A percentile compares a stretch with the other conserved stretches of the same genome.
Evolutionary conservation across 805 yeast genomes (phyloP).

Genomic region (Danielozyma ontarioensis): DNA sequence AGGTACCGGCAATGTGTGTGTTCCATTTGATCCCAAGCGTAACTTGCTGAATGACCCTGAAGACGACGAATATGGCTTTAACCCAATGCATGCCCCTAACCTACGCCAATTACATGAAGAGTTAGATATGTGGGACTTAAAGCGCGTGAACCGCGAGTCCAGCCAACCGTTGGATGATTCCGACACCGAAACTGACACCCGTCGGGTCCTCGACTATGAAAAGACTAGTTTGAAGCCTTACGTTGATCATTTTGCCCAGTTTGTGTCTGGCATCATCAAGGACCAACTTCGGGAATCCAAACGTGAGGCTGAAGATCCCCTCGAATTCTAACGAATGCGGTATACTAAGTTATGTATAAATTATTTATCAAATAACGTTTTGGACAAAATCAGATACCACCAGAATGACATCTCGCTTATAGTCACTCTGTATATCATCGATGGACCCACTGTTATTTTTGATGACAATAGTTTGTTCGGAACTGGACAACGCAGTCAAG

Average conservation of each 20-base stretch:
- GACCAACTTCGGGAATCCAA: conserved; percentile 42
- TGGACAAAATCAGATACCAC: neutral
- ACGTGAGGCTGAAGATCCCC: conserved; percentile 26
- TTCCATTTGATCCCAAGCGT: conserved; percentile 61
- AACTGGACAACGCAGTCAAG: neutral
- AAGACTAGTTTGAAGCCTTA: conserved; percentile 69
- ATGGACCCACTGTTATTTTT: conserved; percentile 34
- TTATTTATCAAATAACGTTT: neutral
- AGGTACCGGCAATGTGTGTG: conserved; percentile 91
- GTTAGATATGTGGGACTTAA: conserved; percentile 46
- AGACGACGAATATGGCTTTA: conserved; percentile 51
- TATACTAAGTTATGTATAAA: neutral
- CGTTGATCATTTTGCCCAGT: conserved; percentile 58
- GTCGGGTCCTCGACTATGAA: conserved; percentile 44
- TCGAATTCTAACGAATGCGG: conserved; percentile 21
- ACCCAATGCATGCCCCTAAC: conserved; percentile 78
- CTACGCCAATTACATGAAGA: conserved; percentile 60
- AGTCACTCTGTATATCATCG: conserved; percentile 14
- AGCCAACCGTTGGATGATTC: conserved; percentile 19
- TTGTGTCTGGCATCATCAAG: conserved; percentile 52
- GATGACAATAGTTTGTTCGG: conserved; percentile 26
- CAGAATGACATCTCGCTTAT: conserved; percentile 4
- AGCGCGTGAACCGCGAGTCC: conserved; percentile 23
- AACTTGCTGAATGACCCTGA: conserved; percentile 27
- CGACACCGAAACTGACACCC: conserved; percentile 12